Conservation (phyloP, 2,329 filamentous ascomycete species). For the Lecanosticta acicola region DNA sequence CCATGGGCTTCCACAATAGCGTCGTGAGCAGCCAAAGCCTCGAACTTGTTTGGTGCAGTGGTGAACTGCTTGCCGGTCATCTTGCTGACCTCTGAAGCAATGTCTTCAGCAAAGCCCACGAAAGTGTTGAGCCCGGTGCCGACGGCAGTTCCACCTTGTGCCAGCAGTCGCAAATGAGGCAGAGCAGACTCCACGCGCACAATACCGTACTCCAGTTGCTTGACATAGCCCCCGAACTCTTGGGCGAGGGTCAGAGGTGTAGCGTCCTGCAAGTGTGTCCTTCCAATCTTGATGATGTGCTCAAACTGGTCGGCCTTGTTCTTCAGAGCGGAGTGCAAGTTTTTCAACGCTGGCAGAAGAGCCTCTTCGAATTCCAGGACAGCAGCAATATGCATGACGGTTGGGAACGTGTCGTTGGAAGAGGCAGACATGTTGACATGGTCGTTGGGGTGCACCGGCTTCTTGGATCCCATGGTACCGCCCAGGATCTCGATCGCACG, state of each 20-base stretch:
- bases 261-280: conserved; percentile 95
- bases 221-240: conserved; percentile 96
- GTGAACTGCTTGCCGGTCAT: conserved; percentile 91
- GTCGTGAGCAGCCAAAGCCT: conserved; percentile 92
- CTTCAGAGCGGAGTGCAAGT: conserved; percentile 76
- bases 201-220: conserved; percentile 86
- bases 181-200: conserved; percentile 77
- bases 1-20: conserved; percentile 92
- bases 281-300: conserved; percentile 97
- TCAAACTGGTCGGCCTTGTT: conserved; percentile 85
- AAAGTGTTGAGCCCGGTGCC: conserved; percentile 98
- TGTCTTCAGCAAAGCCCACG: conserved; percentile 87
- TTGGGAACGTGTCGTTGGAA: conserved; percentile 98
- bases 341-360: conserved; percentile 75
- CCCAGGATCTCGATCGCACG: conserved; percentile 96
- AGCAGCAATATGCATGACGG: conserved; percentile 98
- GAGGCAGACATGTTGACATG: conserved; percentile 99
- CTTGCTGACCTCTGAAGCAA: conserved; percentile 83
- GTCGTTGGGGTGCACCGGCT: conserved; percentile 98
- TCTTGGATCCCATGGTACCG: conserved; percentile 90
- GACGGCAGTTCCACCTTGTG: conserved; percentile 93
- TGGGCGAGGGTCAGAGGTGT: conserved; percentile 92
- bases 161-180: conserved; percentile 77
- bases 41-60: conserved; percentile 98
- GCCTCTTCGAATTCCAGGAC: conserved; percentile 86